Base-by-base conservation (phyloP, 176 grass and related monocot genomes). In the Eragrostis nindensis region DNA sequence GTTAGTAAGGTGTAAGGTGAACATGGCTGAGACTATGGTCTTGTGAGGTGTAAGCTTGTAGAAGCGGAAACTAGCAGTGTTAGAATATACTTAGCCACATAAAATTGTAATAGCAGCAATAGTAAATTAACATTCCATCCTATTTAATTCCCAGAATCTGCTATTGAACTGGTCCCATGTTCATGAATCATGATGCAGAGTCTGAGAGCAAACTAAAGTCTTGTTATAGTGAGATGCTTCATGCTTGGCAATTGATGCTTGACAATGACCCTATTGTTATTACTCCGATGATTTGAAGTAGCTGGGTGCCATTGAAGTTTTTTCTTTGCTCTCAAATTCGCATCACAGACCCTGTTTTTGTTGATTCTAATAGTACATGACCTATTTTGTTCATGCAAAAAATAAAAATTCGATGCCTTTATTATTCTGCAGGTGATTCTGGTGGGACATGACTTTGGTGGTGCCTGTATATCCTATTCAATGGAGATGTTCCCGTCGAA, bases 391-490 rank as follows among this genome's bases (percentile, higher is more conserved):
- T 67, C 19, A 47, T 24, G 15, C 44, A 25, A 66, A 59, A 2
- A 74, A 64, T 50, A 44, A 74, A 14, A 78, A 43, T 49, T 30
- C 30, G 43, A 73, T 82, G 26, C 66, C 62, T 68, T 24, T 72
- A 61, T 47, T 69, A 84, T 74, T 56, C 46, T 38, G 36, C 82
- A 99, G 96, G 96, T 93, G 56, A 93, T 99, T 77, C 90, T 99
- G 70, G 90, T 99, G 22, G 96, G 87, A 16, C 96, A 99, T 86
- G 96, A 95, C 88, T 76, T 99, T 26, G 96, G 93, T 49, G 96
- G 96, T 73, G 84, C 84, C 44, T 95, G 96, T 68, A 68, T 99
- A 91, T 99, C 96, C 14, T 90, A 91, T 61, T 88, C 86, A 42
- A 93, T 99, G 96, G 96, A 99, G 70, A 88, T 74, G 84, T 88